Evolutionary conservation across 2,329 filamentous ascomycete species (phyloP).

Genomic region (Talaromyces sp.): DNA sequence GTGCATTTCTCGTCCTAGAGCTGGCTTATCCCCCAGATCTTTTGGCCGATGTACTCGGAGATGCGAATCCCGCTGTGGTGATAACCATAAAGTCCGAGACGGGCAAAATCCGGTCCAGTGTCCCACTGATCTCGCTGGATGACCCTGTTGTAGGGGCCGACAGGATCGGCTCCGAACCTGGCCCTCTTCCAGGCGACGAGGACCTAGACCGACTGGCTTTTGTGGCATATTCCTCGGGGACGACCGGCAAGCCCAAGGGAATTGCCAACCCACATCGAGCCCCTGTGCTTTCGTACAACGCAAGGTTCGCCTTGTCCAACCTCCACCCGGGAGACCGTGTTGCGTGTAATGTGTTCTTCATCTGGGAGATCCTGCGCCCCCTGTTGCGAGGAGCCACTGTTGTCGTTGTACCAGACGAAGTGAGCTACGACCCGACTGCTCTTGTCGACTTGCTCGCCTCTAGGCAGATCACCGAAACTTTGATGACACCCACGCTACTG

Average conservation of each 20-base stretch:
- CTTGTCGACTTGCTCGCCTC: slow-evolving; percentile 65
- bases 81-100: slow-evolving; percentile 63
- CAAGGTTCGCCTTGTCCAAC: slow-evolving; percentile 67
- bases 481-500: slow-evolving; percentile 77
- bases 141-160: slow-evolving; percentile 29
- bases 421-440: slow-evolving; percentile 70
- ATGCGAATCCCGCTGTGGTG: slow-evolving; percentile 66
- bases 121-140: slow-evolving; percentile 62
- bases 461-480: slow-evolving; percentile 68
- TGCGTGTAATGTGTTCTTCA: slow-evolving; percentile 83
- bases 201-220: slow-evolving; percentile 72
- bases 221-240: slow-evolving; percentile 75
- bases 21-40: slow-evolving; percentile 71
- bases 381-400: slow-evolving; percentile 71
- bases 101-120: slow-evolving; percentile 57
- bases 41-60: slow-evolving; percentile 70
- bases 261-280: slow-evolving; percentile 75
- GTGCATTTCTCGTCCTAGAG: slow-evolving; percentile 75
- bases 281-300: slow-evolving; percentile 66
- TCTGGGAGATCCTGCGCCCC: slow-evolving; percentile 78
- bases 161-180: slow-evolving; percentile 39
- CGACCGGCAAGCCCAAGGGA: slow-evolving; percentile 73
- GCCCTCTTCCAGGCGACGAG: slow-evolving; percentile 55
- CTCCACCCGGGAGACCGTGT: slow-evolving; percentile 68
- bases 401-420: slow-evolving; percentile 68